A percentile compares a stretch with the other conserved stretches of the same genome.
Evolutionary conservation across 768 basidiomycete species (phyloP).

Genomic region (Naganishia kalamii): DNA sequence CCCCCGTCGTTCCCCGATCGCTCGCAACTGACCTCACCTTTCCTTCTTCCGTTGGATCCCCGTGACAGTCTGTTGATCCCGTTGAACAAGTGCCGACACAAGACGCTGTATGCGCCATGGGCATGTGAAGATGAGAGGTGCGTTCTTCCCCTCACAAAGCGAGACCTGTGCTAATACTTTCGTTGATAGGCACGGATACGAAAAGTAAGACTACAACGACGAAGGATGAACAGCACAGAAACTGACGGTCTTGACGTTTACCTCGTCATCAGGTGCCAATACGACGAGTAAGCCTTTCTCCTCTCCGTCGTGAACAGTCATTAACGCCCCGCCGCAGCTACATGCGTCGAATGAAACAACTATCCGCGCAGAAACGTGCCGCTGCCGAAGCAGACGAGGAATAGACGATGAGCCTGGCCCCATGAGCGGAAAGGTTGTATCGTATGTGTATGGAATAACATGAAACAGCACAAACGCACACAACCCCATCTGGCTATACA

Average conservation of each 20-base stretch:
- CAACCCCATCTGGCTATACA: not conserved
- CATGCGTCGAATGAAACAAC: conserved; percentile 77
- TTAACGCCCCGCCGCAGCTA: conserved; percentile 53
- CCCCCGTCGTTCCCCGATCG: not conserved
- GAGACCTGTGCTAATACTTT: not conserved
- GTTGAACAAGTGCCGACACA: conserved; percentile 74
- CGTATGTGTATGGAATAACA: not conserved
- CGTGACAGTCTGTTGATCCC: conserved; percentile 72
- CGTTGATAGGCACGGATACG: conserved; percentile 46
- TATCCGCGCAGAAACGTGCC: conserved; percentile 62
- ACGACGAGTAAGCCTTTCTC: conserved; percentile 62
- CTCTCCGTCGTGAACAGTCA: not conserved
- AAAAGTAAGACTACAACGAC: conserved; percentile 44
- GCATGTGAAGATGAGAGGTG: conserved; percentile 85
- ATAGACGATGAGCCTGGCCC: conserved; percentile 5
- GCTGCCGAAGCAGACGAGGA: conserved; percentile 49
- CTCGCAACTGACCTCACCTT: not conserved
- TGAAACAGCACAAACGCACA: not conserved
- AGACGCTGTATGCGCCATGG: conserved; percentile 78
- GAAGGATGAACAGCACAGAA: not conserved
- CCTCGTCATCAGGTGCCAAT: conserved; percentile 65
- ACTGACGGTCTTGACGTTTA: conserved; percentile 3
- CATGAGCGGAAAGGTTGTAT: not conserved
- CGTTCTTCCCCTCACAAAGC: conserved; percentile 52
- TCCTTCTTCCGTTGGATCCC: not conserved